Evolutionary conservation across 768 basidiomycete genomes (phyloP).

Genomic region (Dictyophora rubrovolvata): DNA sequence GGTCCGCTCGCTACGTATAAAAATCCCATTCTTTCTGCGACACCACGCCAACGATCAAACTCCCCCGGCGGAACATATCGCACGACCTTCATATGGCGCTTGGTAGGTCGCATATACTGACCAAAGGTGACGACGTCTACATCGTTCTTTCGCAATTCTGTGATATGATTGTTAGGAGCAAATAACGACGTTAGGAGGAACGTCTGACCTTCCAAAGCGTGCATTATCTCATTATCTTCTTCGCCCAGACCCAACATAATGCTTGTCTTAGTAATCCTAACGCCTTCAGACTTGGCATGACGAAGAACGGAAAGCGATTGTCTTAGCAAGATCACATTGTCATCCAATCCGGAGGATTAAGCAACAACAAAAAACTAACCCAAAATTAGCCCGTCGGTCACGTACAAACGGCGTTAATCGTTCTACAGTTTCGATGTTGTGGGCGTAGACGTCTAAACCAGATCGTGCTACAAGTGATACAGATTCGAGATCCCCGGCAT

Average conservation of each 20-base stretch:
- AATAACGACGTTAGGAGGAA: not conserved
- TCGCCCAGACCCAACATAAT: conserved; percentile 99
- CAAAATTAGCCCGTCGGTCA: conserved; percentile 86
- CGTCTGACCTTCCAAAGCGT: conserved; percentile 67
- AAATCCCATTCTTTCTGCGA: conserved; percentile 92
- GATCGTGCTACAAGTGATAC: conserved; percentile 82
- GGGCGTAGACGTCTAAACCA: conserved; percentile 95
- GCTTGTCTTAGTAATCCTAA: conserved; percentile 90
- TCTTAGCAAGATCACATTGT: not conserved
- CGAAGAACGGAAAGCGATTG: conserved; percentile 74
- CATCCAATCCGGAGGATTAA: conserved; percentile 16
- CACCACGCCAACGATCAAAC: conserved; percentile 82
- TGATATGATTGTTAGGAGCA: not conserved
- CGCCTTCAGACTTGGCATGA: conserved; percentile 75
- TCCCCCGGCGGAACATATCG: conserved; percentile 92
- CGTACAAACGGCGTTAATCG: conserved; percentile 89
- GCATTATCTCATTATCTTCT: conserved; percentile 67
- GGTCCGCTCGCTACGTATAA: conserved; percentile 96
- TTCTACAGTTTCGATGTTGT: conserved; percentile 96
- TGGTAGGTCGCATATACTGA: conserved; percentile 99
- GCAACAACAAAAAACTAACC: conserved; percentile 16
- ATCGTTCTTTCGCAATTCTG: conserved; percentile 78
- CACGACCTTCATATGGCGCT: conserved; percentile 98
- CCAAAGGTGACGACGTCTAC: conserved; percentile 99
- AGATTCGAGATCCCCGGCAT: conserved; percentile 65